These are phyloP conservation scores for Tricladium varicosporioides DNA, from an alignment of 2,329 filamentous ascomycete genomes.

Conservation along the genomic window DNA sequence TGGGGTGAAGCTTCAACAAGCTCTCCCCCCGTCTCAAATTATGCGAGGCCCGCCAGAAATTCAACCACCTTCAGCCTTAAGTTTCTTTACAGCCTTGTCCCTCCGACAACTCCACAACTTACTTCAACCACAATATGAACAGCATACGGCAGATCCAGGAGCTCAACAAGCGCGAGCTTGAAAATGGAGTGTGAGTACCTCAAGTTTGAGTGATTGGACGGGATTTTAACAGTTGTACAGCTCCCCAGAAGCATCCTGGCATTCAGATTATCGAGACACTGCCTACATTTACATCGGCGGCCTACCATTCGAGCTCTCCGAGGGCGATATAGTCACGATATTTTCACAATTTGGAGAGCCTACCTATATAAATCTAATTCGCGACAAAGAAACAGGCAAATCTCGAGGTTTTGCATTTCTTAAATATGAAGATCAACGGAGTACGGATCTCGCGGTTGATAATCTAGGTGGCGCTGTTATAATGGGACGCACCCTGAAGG, in stretches of 20 bases:
- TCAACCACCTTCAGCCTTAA: background rate
- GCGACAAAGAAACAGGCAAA: constrained; percentile 95
- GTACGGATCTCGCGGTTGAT: constrained; percentile 92
- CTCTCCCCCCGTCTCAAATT: background rate
- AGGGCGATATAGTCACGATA: constrained; percentile 93
- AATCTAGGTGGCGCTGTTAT: constrained; percentile 88
- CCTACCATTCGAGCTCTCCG: constrained; percentile 85
- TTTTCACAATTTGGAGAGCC: constrained; percentile 98
- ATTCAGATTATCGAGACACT: constrained; percentile 95
- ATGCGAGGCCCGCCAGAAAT: background rate
- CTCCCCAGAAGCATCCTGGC: constrained; percentile 86
- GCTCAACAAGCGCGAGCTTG: constrained; percentile 92
- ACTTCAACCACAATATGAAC: constrained; percentile 64
- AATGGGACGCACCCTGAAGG: constrained; percentile 74
- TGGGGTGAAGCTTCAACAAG: background rate
- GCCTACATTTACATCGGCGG: constrained; percentile 97
- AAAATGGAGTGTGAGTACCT: constrained; percentile 70
- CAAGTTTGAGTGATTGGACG: constrained; percentile 2
- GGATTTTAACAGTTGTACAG: constrained; percentile 42
- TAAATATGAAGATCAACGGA: constrained; percentile 97
- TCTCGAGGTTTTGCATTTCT: constrained; percentile 93
- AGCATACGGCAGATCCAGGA: constrained; percentile 88
- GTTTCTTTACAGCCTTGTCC: background rate
- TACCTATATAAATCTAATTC: constrained; percentile 84
- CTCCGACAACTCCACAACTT: constrained; percentile 1